Evolutionary conservation across 352 stramenopile genomes (phyloP).

Genomic region (Globisporangium apiculatum): DNA sequence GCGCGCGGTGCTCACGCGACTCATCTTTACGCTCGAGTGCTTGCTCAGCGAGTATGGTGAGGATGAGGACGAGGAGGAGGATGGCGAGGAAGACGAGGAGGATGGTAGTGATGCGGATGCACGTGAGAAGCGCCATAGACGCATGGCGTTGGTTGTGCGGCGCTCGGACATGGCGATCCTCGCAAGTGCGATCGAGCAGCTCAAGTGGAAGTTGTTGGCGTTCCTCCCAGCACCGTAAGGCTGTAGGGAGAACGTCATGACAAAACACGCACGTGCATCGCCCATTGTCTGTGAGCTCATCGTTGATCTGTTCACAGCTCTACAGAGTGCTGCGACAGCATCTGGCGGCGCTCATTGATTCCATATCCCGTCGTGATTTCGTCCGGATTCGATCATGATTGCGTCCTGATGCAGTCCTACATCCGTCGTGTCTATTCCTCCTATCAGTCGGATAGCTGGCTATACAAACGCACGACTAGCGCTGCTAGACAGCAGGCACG

Average conservation of each 20-base stretch:
- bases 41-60: slow-evolving; percentile 45
- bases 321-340: not conserved
- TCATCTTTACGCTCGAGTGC: slow-evolving; percentile 59
- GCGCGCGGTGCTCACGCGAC: slow-evolving; percentile 29
- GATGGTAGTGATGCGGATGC: slow-evolving; percentile 2
- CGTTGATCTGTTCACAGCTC: slow-evolving; percentile 8
- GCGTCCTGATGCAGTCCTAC: too few species aligned
- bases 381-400: too few species aligned
- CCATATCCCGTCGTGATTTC: too few species aligned
- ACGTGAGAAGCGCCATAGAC: slow-evolving; percentile 27
- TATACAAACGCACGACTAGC: too few species aligned
- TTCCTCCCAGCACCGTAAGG: slow-evolving; percentile 26
- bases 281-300: too few species aligned
- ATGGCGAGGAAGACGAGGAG: slow-evolving; percentile 28
- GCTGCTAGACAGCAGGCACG: slow-evolving; percentile 22
- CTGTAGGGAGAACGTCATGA: too few species aligned
- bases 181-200: slow-evolving; percentile 51
- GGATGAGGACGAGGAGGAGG: slow-evolving; percentile 40
- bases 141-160: slow-evolving; percentile 49
- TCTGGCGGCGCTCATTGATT: too few species aligned
- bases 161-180: slow-evolving; percentile 62
- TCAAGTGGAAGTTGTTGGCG: slow-evolving; percentile 63
- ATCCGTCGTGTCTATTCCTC: too few species aligned
- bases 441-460: too few species aligned
- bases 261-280: too few species aligned